Conservation (phyloP, 192 early-diverging fungal species). For the Entomortierella parvispora region DNA sequence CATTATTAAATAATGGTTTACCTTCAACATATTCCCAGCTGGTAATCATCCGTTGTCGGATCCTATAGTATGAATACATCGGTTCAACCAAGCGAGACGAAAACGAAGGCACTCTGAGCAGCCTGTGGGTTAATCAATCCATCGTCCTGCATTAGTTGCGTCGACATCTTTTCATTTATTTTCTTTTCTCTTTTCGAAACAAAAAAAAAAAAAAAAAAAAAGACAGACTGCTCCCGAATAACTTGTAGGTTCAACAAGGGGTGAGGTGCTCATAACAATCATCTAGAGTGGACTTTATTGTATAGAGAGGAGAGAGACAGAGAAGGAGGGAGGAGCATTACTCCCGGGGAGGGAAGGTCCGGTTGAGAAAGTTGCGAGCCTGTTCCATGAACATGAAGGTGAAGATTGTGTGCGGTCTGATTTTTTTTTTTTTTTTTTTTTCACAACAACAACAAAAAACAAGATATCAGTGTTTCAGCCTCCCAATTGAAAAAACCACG, state of each 20-base stretch:
- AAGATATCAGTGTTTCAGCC: too few species aligned
- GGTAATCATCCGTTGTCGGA: conserved; percentile 55
- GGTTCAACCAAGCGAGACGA: conserved; percentile 52
- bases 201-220: conserved; percentile 5
- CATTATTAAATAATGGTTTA: conserved; percentile 48
- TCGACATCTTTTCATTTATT: conserved; percentile 31
- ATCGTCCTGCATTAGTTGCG: conserved; percentile 52
- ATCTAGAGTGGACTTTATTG: too few species aligned
- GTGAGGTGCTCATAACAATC: too few species aligned
- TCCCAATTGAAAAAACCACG: too few species aligned
- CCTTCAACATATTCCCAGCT: conserved; percentile 55
- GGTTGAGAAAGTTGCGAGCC: too few species aligned
- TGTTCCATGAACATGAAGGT: conserved; percentile 6
- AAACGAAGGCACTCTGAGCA: conserved; percentile 56
- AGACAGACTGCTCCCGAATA: too few species aligned
- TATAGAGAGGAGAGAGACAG: too few species aligned
- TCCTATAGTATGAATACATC: conserved; percentile 37
- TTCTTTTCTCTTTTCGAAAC: neutral
- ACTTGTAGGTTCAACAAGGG: too few species aligned
- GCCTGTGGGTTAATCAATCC: conserved; percentile 31
- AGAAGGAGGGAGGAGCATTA: neutral
- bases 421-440: too few species aligned
- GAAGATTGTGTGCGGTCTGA: neutral
- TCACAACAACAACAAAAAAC: too few species aligned
- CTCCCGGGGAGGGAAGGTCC: neutral